phyloP scores from a whole-genome alignment of 2,329 filamentous ascomycete genomes.

The Penicillium brasilianum region DNA sequence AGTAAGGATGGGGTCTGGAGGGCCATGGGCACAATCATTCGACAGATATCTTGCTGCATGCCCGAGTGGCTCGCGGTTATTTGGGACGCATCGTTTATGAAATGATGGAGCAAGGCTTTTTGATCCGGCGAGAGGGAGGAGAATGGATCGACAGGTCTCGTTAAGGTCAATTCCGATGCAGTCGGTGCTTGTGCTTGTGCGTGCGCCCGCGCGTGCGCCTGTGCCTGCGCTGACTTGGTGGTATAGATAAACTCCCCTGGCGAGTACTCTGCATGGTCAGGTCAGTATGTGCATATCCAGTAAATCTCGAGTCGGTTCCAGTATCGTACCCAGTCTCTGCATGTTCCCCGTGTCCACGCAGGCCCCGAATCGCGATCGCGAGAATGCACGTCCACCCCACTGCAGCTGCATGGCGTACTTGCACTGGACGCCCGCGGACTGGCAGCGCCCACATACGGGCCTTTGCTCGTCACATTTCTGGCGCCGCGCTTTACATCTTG shows the following conservation, averaged over 20 bases:
- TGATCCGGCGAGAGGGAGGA: conserved; percentile 43
- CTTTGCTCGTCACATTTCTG: conserved; percentile 54
- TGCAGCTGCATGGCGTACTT: conserved; percentile 50
- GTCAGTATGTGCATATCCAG: background rate
- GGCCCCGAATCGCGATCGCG: conserved; percentile 45
- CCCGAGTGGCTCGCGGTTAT: conserved; percentile 48
- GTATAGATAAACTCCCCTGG: conserved; percentile 49
- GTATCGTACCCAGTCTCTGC: conserved; percentile 42
- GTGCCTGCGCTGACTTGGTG: conserved; percentile 29
- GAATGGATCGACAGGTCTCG: conserved; percentile 43
- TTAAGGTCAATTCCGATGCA: conserved; percentile 31
- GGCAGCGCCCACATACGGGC: conserved; percentile 49
- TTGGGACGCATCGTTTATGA: conserved; percentile 48
- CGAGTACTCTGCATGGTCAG: conserved; percentile 39
- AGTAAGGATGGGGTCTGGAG: conserved; percentile 49
- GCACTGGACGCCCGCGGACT: conserved; percentile 44
- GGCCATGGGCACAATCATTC: conserved; percentile 52
- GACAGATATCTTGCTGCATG: conserved; percentile 50
- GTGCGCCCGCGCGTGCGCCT: conserved; percentile 10
- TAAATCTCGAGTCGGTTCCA: background rate
- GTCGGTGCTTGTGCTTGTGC: conserved; percentile 13
- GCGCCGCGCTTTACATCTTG: conserved; percentile 50
- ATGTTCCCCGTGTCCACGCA: conserved; percentile 42
- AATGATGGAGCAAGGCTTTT: conserved; percentile 48
- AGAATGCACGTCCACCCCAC: conserved; percentile 51